phyloP scores from a whole-genome alignment of 2,329 filamentous ascomycete genomes.

The Ascochyta viciae-villosae region DNA sequence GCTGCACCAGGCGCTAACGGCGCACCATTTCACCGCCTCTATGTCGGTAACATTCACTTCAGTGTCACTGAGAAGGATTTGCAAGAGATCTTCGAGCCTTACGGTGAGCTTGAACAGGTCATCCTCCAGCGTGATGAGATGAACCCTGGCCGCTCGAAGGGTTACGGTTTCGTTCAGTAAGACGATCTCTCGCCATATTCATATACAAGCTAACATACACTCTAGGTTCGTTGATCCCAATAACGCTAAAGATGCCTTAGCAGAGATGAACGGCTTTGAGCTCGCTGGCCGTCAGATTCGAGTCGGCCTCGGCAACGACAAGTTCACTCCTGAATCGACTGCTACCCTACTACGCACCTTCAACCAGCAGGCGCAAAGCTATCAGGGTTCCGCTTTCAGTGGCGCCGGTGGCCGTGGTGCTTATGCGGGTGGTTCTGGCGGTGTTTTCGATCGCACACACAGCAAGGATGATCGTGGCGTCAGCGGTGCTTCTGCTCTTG shows the following conservation, averaged over 20 bases:
- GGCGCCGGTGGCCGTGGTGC: conserved; percentile 86
- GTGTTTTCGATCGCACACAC: conserved; percentile 87
- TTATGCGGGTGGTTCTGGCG: conserved; percentile 73
- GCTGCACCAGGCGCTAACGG: conserved; percentile 75
- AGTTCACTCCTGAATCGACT: conserved; percentile 97
- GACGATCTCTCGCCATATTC: conserved; percentile 49
- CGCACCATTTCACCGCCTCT: conserved; percentile 95
- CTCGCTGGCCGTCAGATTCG: conserved; percentile 96
- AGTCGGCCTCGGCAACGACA: conserved; percentile 99
- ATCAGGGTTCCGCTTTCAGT: conserved; percentile 90
- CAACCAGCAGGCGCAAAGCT: conserved; percentile 68
- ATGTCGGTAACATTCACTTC: conserved; percentile 99
- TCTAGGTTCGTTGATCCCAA: conserved; percentile 87
- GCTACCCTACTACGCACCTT: conserved; percentile 91
- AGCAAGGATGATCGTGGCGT: conserved; percentile 87
- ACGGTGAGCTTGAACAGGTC: conserved; percentile 96
- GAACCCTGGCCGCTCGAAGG: conserved; percentile 61
- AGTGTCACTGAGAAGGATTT: conserved; percentile 97
- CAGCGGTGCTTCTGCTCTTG: conserved; percentile 89
- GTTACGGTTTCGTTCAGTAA: conserved; percentile 98
- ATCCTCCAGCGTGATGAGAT: conserved; percentile 98
- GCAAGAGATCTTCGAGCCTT: conserved; percentile 95
- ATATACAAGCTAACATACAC: conserved; percentile 23
- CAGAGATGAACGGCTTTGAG: conserved; percentile 99
- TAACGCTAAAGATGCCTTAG: conserved; percentile 90